Evolutionary conservation across 495 filamentous ascomycete genomes (phyloP), one percentile per base, ranked within the genome.

Genomic region (Apodospora peruviana): DNA sequence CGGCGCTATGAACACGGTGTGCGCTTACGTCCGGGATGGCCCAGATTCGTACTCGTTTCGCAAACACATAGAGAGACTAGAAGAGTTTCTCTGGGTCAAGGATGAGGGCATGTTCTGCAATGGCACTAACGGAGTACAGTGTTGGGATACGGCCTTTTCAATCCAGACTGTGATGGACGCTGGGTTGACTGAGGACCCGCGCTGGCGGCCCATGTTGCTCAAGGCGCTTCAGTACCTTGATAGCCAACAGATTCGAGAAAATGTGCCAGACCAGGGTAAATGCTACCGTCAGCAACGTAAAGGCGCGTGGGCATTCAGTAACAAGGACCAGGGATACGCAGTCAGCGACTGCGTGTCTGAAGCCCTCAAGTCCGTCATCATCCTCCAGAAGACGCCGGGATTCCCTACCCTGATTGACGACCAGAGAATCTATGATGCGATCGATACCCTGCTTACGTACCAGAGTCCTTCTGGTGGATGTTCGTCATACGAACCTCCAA

Each of bases 241-340:
- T 25, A 78, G 85, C 11, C 93, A 97, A 52, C 93, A 98, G 61
- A 86, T 97, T 45, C 82, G 86, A 32, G 89, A 90, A 48, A 86
- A 96, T 48, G 86, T 87, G 18, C 75, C 79, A 5, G 79, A 95
- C 40, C 86, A 88, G 58, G 80, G 82, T 9, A 75, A 79, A 40
- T 91, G 87, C 66, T 98, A 97, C 62, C 88, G 93, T 12, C 94
- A 97, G 52, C 83, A 85, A 51, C 80, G 94, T 11, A 95, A 95
- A 62, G 94, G 93, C 12, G 93, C 83, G 2, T 98, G 93, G 93
- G 87, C 87, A 0, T 98, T 98, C 64, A 94, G 88, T 62, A 98
- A 84, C 52, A 86, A 80, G 59, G 80, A 81, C 18, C 93, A 98
- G 60, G 93, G 94, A 16, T 98, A 98, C 61, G 90, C 88, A 1